Base-by-base conservation (phyloP, 768 basidiomycete species). In the Exidia glandulosa region DNA sequence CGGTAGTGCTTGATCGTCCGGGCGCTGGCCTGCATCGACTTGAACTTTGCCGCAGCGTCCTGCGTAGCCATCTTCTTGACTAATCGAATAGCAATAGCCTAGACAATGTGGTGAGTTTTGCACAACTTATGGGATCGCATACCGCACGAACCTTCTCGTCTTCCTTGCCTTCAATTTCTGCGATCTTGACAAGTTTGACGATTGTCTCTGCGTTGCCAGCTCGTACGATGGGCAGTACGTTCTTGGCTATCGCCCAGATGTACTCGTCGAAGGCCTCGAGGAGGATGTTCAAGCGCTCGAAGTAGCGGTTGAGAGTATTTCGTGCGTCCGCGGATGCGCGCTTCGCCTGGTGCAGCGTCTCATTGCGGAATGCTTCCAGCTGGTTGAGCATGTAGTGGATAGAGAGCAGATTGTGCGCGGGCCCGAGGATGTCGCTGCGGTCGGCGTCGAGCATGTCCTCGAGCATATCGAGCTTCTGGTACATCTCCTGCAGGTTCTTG, bases 1-100 rank as follows among this genome's bases (percentile, higher is more conserved):
- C 94, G 85, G 71, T 98, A 98, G 71, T 96, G 90, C 73, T 98
- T 99, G 70, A 98, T 84, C 33, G 91, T 78, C 47, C 95, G 86
- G 13, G 94, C 90, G 64, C 93, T 86, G 50, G 94, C 94, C 72
- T 91, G 88, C 80, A 94, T 84, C 14, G 92, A 95, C 68, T 84
- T 90, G 75, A 92, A 94, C 71, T 91, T 94, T 12, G 90, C 86
- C 1, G 96, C 91, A 23, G 93, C 89, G 66, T 95, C 94, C 70
- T 89, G 78, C 67, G 91, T 94, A 6, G 91, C 90, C 2, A 90
- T 87, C 71, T 94, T 95, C 72, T 94, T 95, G 60, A 98, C 88
- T 25, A 99, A 86, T 57, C 88, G 83, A 69, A 98, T 90, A 36
- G 90, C 94, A 32, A 96, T 86, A 6, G 95, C 91, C 94, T 95